phyloP scores from a whole-genome alignment of 108 stramenopile genomes.

The Pseudonitzschia delicatissima region DNA sequence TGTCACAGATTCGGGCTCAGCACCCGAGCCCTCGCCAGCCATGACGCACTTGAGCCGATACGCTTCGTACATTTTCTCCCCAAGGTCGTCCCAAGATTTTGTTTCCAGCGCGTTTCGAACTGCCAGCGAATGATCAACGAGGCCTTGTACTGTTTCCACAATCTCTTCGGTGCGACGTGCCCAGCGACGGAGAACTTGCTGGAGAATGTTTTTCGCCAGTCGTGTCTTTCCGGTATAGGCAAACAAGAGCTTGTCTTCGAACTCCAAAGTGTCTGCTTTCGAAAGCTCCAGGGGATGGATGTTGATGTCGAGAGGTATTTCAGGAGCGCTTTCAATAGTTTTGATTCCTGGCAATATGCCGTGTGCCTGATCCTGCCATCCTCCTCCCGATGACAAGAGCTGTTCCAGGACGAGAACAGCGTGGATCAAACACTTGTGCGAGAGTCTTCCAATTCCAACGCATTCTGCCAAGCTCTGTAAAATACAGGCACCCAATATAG shows the following conservation, averaged over 20 bases:
- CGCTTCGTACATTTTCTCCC: constrained; percentile 52
- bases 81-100: constrained; percentile 56
- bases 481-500: constrained; percentile 75
- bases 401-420: constrained; percentile 73
- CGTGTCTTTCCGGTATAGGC: constrained; percentile 73
- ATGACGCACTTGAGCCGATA: constrained; percentile 78
- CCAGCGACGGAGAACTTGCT: constrained; percentile 73
- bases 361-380: constrained; percentile 89
- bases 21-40: constrained; percentile 74
- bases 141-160: constrained; percentile 50
- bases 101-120: constrained; percentile 42
- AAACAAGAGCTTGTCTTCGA: constrained; percentile 58
- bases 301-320: constrained; percentile 43
- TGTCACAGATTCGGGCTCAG: constrained; percentile 47
- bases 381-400: constrained; percentile 78
- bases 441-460: constrained; percentile 46
- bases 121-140: constrained; percentile 51
- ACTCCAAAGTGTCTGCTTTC: constrained; percentile 5
- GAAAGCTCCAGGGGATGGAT: constrained; percentile 37
- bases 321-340: constrained; percentile 36
- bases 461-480: constrained; percentile 49
- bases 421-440: constrained; percentile 43
- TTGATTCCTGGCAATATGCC: constrained; percentile 68
- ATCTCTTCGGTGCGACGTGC: constrained; percentile 56
- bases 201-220: constrained; percentile 81